A percentile compares a stretch with the other conserved stretches of the same genome.
These are phyloP conservation scores for Erodium trifolium DNA, from an alignment of 441 rosid genomes.

Conservation along the genomic window DNA sequence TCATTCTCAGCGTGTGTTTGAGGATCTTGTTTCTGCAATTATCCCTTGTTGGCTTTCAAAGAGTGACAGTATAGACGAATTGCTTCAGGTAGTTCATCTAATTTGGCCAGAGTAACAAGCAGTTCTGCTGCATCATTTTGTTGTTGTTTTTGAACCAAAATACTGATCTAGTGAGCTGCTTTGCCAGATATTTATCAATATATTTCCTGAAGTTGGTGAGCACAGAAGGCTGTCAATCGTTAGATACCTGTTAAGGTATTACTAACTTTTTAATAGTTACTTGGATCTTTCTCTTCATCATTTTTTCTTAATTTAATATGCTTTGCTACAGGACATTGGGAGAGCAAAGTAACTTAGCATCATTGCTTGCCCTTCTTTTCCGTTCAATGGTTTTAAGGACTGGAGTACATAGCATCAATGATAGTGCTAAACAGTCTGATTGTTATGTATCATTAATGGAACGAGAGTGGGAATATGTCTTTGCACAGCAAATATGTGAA, in stretches of 20 bases:
- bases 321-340: conserved; percentile 65
- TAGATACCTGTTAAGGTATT: conserved; percentile 71
- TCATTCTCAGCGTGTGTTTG: conserved; percentile 67
- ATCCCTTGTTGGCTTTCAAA: conserved; percentile 85
- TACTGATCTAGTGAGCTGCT: conserved; percentile 17
- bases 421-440: conserved; percentile 23
- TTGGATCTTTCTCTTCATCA: conserved; percentile 11
- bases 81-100: conserved; percentile 55
- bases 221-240: conserved; percentile 79
- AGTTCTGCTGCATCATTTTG: not conserved
- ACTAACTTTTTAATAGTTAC: conserved; percentile 12
- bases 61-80: conserved; percentile 41
- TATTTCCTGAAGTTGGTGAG: conserved; percentile 74
- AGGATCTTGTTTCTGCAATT: conserved; percentile 70
- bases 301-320: conserved; percentile 18
- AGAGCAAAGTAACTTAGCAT: conserved; percentile 66
- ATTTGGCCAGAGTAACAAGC: conserved; percentile 11
- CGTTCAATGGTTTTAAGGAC: conserved; percentile 54
- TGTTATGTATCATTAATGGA: conserved; percentile 29
- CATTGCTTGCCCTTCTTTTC: conserved; percentile 71
- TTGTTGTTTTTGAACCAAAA: conserved; percentile 13
- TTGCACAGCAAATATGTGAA: conserved; percentile 66
- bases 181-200: conserved; percentile 66
- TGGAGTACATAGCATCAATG: conserved; percentile 34
- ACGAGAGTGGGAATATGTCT: conserved; percentile 82